Conservation (phyloP, 2,329 filamentous ascomycete genomes). For the Apiospora saccharicola region DNA sequence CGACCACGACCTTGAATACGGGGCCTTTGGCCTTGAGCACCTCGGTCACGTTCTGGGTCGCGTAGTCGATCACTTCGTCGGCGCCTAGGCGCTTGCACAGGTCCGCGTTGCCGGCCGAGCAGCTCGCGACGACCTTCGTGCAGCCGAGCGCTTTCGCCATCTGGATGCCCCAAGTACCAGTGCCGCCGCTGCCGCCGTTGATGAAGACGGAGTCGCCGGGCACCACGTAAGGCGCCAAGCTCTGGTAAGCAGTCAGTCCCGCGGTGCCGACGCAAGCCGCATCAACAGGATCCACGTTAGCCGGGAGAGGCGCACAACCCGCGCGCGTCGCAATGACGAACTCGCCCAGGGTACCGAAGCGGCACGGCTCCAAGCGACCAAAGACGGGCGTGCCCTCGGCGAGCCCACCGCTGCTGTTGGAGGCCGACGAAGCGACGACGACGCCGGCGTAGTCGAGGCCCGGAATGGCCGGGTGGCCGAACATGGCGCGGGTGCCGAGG, state of each 20-base stretch:
- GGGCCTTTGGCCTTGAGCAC: slow-evolving; percentile 54
- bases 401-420: slow-evolving; percentile 39
- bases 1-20: slow-evolving; percentile 61
- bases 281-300: slow-evolving; percentile 49
- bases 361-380: slow-evolving; percentile 43
- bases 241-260: slow-evolving; percentile 56
- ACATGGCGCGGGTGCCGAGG: slow-evolving; percentile 47
- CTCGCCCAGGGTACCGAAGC: slow-evolving; percentile 52
- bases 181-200: slow-evolving; percentile 70
- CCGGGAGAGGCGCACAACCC: slow-evolving; percentile 49
- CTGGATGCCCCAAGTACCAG: slow-evolving; percentile 67
- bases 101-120: slow-evolving; percentile 63
- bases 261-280: slow-evolving; percentile 54
- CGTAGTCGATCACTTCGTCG: slow-evolving; percentile 70
- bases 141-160: slow-evolving; percentile 68
- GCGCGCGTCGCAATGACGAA: slow-evolving; percentile 45
- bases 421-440: slow-evolving; percentile 37
- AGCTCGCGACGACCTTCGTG: slow-evolving; percentile 62
- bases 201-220: slow-evolving; percentile 62
- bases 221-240: slow-evolving; percentile 53
- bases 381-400: slow-evolving; percentile 53
- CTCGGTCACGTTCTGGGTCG: slow-evolving; percentile 53
- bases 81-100: slow-evolving; percentile 65
- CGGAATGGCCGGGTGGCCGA: slow-evolving; percentile 54
- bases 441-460: slow-evolving; percentile 59